Conservation (phyloP, 345 rosid species). For the Camelina laxa region DNA sequence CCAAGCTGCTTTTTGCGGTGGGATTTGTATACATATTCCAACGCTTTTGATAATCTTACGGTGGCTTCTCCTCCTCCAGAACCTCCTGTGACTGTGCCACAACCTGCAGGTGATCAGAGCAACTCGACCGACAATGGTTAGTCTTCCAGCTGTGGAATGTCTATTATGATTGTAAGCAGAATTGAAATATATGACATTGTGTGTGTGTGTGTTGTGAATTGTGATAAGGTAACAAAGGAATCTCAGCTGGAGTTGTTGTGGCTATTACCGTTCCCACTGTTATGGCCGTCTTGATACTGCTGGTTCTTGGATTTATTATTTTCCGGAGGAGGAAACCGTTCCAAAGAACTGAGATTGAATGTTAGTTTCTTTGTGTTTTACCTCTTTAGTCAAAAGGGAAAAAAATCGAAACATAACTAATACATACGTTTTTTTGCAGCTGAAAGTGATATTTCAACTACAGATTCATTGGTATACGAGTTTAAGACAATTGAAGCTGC, state of each 20-base stretch:
- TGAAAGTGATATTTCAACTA: slow-evolving; percentile 39
- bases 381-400: background rate
- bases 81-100: slow-evolving; percentile 19
- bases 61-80: slow-evolving; percentile 6
- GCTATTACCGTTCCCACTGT: slow-evolving; percentile 6
- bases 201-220: background rate
- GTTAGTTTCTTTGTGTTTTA: slow-evolving; percentile 36
- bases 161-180: background rate
- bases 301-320: slow-evolving; percentile 14
- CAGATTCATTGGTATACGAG: slow-evolving; percentile 50
- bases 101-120: background rate
- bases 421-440: slow-evolving; percentile 38
- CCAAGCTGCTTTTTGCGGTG: slow-evolving; percentile 43
- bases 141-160: background rate
- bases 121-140: slow-evolving; percentile 10
- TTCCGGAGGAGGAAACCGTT: slow-evolving; percentile 23
- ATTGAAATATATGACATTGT: background rate
- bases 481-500: slow-evolving; percentile 51
- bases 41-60: slow-evolving; percentile 18
- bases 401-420: slow-evolving; percentile 3
- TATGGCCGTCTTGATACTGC: slow-evolving; percentile 6
- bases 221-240: slow-evolving; percentile 26
- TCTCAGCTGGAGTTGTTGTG: slow-evolving; percentile 24
- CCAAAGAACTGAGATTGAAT: slow-evolving; percentile 11
- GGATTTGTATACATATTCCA: slow-evolving; percentile 29